Percentiles rank a stretch among this genome's conserved stretches.
phyloP scores from a whole-genome alignment of 1,139 yeast genomes.

The Magnusiomyces paraingens region DNA sequence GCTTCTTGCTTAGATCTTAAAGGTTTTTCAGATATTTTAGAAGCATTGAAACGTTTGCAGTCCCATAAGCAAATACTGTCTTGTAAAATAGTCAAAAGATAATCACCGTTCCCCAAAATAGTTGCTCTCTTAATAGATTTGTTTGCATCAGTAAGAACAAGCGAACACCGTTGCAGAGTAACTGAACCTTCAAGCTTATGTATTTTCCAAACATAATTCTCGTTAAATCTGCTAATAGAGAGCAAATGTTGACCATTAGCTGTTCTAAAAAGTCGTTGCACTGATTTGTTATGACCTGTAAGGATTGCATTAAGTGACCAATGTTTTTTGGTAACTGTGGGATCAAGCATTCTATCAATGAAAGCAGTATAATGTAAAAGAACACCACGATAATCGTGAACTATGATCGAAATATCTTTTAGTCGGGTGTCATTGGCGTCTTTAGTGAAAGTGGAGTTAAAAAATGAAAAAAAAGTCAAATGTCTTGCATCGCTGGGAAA shows the following conservation, averaged over 20 bases:
- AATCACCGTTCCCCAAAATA: slow-evolving; percentile 49
- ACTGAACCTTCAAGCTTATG: slow-evolving; percentile 24
- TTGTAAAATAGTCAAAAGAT: slow-evolving; percentile 38
- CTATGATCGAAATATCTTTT: slow-evolving; percentile 37
- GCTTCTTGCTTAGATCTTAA: slow-evolving; percentile 28
- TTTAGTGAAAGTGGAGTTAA: slow-evolving; percentile 9
- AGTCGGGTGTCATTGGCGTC: slow-evolving; percentile 5
- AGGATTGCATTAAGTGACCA: slow-evolving; percentile 35
- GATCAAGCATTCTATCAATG: slow-evolving; percentile 34
- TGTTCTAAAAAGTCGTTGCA: slow-evolving; percentile 59
- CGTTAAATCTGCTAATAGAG: slow-evolving; percentile 36
- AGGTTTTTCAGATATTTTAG: slow-evolving; percentile 19
- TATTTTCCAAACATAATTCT: slow-evolving; percentile 32
- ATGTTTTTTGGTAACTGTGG: slow-evolving; percentile 18
- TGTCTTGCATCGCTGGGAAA: slow-evolving; percentile 19
- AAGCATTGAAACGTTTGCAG: slow-evolving; percentile 35
- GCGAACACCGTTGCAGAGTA: slow-evolving; percentile 27
- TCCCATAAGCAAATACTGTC: slow-evolving; percentile 56
- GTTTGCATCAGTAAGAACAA: slow-evolving; percentile 23
- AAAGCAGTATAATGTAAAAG: slow-evolving; percentile 42
- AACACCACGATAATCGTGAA: slow-evolving; percentile 48
- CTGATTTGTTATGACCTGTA: slow-evolving; percentile 83
- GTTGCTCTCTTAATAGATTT: slow-evolving; percentile 44
- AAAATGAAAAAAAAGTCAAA: slow-evolving; percentile 13
- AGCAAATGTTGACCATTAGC: slow-evolving; percentile 52